A percentile compares a stretch with the other conserved stretches of the same genome.
phyloP scores from a whole-genome alignment of 805 yeast genomes.

The Candida insectalens region DNA sequence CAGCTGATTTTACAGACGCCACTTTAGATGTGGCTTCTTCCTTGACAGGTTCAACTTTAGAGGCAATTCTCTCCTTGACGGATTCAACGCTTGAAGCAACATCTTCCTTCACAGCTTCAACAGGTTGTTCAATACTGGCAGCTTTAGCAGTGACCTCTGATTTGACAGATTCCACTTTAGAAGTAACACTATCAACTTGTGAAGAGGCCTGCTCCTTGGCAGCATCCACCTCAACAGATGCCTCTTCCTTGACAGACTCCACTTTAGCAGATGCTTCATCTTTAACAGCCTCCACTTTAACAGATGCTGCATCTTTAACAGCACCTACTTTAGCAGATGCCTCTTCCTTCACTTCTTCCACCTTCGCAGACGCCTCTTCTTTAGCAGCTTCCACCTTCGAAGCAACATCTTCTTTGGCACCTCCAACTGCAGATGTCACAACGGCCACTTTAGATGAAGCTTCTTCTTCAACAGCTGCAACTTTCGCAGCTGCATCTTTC shows the following conservation, averaged over 20 bases:
- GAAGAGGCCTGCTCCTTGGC: background rate
- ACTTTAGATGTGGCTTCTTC: background rate
- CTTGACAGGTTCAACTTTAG: background rate
- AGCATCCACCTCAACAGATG: background rate
- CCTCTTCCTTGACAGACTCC: background rate
- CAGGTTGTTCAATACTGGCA: constrained; percentile 1
- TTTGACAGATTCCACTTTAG: background rate
- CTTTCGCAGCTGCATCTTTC: background rate
- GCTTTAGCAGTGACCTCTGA: constrained; percentile 1
- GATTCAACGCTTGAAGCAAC: background rate
- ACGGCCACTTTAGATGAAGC: background rate
- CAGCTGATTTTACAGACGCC: background rate
- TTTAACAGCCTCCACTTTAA: background rate
- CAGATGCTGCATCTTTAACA: background rate
- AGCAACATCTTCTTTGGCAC: background rate
- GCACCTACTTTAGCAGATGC: background rate
- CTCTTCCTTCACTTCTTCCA: background rate
- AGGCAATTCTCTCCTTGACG: background rate
- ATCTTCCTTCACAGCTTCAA: background rate
- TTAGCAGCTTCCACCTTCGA: background rate
- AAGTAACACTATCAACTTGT: background rate
- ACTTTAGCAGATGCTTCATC: background rate
- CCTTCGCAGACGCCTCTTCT: background rate
- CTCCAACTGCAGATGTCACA: background rate
- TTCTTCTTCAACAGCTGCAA: constrained; percentile 1